Conservation (phyloP, 1,139 yeast genomes). For the Scheffersomyces quercinus region DNA sequence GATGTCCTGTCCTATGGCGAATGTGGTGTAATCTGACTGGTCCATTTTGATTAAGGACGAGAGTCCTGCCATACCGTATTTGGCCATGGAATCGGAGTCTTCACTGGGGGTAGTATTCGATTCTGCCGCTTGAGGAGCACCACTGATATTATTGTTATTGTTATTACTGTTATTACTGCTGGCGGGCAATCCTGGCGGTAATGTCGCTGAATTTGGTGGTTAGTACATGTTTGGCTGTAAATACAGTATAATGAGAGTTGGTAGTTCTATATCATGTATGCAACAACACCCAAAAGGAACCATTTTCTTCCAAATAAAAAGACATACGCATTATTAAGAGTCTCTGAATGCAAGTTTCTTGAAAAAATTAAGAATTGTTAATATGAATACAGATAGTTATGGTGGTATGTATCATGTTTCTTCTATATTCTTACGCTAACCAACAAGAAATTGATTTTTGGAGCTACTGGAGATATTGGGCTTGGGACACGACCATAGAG, state of each 20-base stretch:
- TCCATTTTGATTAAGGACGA: constrained; percentile 69
- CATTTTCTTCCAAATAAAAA: no score
- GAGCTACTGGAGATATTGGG: no score
- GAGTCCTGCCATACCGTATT: constrained; percentile 77
- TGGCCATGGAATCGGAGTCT: constrained; percentile 40
- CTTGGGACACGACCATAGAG: no score
- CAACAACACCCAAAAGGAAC: no score
- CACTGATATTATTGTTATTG: no score
- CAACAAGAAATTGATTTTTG: no score
- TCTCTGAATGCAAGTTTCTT: no score
- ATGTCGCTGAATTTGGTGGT: constrained; percentile 17
- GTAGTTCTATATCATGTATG: not conserved
- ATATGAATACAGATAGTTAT: no score
- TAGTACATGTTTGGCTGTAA: not conserved
- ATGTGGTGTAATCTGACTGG: constrained; percentile 60
- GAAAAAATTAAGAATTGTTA: no score
- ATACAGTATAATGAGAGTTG: constrained; percentile 2
- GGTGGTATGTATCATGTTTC: no score
- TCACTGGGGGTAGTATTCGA: constrained; percentile 4
- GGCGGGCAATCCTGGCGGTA: constrained; percentile 34
- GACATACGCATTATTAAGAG: no score
- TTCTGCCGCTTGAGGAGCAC: not conserved
- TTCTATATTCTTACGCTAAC: no score
- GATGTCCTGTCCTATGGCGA: constrained; percentile 85
- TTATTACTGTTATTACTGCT: not conserved